These are phyloP conservation scores for Daldinia caldariorum DNA, from an alignment of 495 filamentous ascomycete species.

Conservation along the genomic window DNA sequence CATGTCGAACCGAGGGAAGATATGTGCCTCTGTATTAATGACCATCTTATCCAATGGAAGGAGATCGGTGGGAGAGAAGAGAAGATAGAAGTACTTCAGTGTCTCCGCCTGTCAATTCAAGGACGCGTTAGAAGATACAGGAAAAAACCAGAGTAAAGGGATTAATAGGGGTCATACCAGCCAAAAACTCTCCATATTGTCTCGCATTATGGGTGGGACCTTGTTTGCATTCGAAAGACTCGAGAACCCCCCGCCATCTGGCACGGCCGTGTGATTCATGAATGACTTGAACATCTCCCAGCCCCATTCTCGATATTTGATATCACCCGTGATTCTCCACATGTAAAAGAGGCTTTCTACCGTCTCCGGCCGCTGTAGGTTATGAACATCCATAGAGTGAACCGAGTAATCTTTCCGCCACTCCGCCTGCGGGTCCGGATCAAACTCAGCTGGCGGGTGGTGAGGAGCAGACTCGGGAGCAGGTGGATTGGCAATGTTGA, in stretches of 20 bases:
- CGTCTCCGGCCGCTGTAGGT: slow-evolving; percentile 95
- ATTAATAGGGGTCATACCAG: slow-evolving; percentile 65
- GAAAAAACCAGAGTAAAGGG: slow-evolving; percentile 12
- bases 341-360: slow-evolving; percentile 96
- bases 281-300: slow-evolving; percentile 99
- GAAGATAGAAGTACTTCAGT: slow-evolving; percentile 95
- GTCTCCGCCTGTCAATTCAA: slow-evolving; percentile 79
- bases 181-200: slow-evolving; percentile 98
- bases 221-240: slow-evolving; percentile 79
- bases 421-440: slow-evolving; percentile 60
- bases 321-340: slow-evolving; percentile 96
- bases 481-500: slow-evolving; percentile 74
- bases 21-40: slow-evolving; percentile 96
- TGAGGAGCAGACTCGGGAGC: slow-evolving; percentile 63
- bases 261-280: slow-evolving; percentile 79
- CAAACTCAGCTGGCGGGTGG: slow-evolving; percentile 57
- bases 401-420: slow-evolving; percentile 83
- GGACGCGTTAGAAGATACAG: slow-evolving; percentile 21
- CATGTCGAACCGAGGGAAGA: slow-evolving; percentile 85
- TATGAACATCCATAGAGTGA: slow-evolving; percentile 80
- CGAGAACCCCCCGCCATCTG: slow-evolving; percentile 81
- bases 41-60: slow-evolving; percentile 86
- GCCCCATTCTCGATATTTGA: slow-evolving; percentile 92
- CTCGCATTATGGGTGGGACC: slow-evolving; percentile 69
- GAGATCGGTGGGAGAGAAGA: slow-evolving; percentile 87